These are phyloP conservation scores for Mycena filopes DNA, from an alignment of 768 basidiomycete species.

Conservation along the genomic window DNA sequence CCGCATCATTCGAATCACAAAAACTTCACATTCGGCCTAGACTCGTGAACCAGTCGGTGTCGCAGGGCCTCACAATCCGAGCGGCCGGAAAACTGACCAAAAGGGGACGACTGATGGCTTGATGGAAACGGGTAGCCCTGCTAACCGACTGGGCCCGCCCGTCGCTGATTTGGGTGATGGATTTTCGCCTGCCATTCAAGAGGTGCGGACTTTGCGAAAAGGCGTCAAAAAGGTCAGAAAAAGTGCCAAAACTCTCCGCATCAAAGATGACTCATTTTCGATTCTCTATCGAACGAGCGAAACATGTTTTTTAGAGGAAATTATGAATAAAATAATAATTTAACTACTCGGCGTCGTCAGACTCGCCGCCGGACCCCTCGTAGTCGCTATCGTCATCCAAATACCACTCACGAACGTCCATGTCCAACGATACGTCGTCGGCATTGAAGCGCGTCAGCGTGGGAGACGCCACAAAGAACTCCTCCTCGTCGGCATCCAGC, in stretches of 20 bases:
- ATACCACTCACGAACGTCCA: background rate
- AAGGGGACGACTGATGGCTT: background rate
- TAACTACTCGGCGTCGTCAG: background rate
- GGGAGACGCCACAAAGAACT: background rate
- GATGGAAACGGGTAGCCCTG: no score
- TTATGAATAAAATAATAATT: background rate
- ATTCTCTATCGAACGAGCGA: slow-evolving; percentile 6
- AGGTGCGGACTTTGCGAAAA: slow-evolving; percentile 2
- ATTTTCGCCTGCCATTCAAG: slow-evolving; percentile 1
- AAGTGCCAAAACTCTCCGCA: background rate
- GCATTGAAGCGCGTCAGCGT: slow-evolving; percentile 3
- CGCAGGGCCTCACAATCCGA: no score
- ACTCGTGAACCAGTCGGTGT: no score
- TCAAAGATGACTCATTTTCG: background rate
- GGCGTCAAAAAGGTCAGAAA: background rate
- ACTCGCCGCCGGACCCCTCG: background rate
- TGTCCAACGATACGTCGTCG: slow-evolving; percentile 7
- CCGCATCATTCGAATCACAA: no score
- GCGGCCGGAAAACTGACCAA: no score
- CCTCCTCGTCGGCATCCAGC: slow-evolving; percentile 2
- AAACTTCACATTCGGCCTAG: no score
- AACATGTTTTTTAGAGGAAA: background rate
- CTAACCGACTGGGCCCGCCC: slow-evolving; percentile 2
- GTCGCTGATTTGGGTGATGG: slow-evolving; percentile 1
- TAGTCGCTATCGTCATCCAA: slow-evolving; percentile 2